A percentile compares a stretch with the other conserved stretches of the same genome.
Evolutionary conservation across 441 rosid species (phyloP).

Genomic region (Erodium trifolium): DNA sequence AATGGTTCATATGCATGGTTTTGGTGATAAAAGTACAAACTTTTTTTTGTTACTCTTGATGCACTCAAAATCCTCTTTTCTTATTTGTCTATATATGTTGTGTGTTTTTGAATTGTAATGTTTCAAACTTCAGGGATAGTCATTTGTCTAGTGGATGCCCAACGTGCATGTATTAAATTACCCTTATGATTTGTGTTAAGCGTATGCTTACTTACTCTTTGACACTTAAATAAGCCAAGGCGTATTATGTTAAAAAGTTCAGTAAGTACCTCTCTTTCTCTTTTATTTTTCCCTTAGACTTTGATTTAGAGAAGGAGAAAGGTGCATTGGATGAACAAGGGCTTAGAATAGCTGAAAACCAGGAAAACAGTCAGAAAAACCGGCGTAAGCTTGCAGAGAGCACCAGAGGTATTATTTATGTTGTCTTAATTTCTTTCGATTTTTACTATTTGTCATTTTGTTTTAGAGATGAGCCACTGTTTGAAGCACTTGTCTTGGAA

Average conservation of each 20-base stretch:
- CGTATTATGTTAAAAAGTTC: not conserved
- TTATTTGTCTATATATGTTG: not conserved
- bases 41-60: not conserved
- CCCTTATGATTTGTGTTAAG: not conserved
- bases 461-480: not conserved
- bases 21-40: not conserved
- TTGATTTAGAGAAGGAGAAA: slow-evolving; percentile 94
- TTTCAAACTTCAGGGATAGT: not conserved
- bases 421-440: not conserved
- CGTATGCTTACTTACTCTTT: slow-evolving; percentile 1
- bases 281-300: slow-evolving; percentile 34
- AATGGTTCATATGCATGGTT: not conserved
- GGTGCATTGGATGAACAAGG: slow-evolving; percentile 90
- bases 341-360: slow-evolving; percentile 88
- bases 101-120: not conserved
- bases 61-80: not conserved
- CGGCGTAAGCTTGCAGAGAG: slow-evolving; percentile 98
- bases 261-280: not conserved
- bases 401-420: slow-evolving; percentile 64
- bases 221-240: not conserved
- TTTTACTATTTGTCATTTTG: not conserved
- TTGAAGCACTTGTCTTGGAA: slow-evolving; percentile 9
- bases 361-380: slow-evolving; percentile 91
- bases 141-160: not conserved
- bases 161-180: not conserved